Evolutionary conservation across 805 yeast genomes (phyloP), one percentile per base, ranked within the genome.

Genomic region (Hanseniaspora guilliermondii): DNA sequence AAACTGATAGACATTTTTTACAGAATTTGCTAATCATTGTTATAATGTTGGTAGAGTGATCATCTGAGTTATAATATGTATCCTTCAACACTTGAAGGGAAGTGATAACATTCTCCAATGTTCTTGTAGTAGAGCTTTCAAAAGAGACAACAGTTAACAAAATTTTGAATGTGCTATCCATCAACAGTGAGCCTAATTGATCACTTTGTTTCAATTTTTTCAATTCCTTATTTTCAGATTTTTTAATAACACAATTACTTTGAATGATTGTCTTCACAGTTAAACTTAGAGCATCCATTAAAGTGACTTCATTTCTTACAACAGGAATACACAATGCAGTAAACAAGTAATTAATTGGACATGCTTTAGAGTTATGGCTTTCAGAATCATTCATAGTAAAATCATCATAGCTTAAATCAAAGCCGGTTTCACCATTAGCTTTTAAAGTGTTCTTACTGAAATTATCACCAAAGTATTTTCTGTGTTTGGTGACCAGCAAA

Each of bases 41-140:
- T 17, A 72, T 70, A 11, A 88, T 85, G 19, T 86, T 70, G 11
- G 5, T 7, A 1, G 80, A 73, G 0, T 95, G 95, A 57, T 74
- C 74, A 19, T 73, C 73, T 19, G 7, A 19, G 12, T 32, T 44
- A 12, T 32, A 44, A 24, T 44, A 44, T 17, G 37, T 44, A 1
- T 44, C 47, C 0, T 88, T 78, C 24, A 88, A 70, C 62, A 85
- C 82, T 59, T 83, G 89, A 82, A 89, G 85, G 1, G 87, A 78
- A 57, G 85, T 78, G 50, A 89, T 74, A 0, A 89, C 81, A 64
- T 88, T 85, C 61, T 87, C 87, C 70, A 89, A 87, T 0, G 94
- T 86, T 42, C 83, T 77, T 58, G 86, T 82, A 36, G 89, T 80
- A 63, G 96, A 87, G 55, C 89, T 95, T 62, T 85, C 87, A 0